Evolutionary conservation across 352 stramenopile species (phyloP), one percentile per base, ranked within the genome.

Genomic region (Ophiocytium majus): DNA sequence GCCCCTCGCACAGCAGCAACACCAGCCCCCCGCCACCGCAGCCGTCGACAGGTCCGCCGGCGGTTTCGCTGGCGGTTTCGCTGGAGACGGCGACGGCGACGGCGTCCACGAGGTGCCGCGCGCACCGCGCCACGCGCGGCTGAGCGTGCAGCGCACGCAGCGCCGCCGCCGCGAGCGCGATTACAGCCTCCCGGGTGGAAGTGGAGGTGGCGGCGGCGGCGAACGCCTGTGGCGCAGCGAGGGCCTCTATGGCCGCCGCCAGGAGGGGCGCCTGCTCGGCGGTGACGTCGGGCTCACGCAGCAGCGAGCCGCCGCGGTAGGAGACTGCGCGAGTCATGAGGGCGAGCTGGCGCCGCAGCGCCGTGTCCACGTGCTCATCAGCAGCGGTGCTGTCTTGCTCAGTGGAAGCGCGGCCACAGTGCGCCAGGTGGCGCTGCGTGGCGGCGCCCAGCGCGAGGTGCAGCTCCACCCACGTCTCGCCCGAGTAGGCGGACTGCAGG

Each of bases 381-480:
- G 10, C 19, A 10, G 64, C 64, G 28, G 28, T 17, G 28, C 5
- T 19, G 28, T 19, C 5, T n/a, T n/a, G 31, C 19, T 63, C 78
- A 82, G 32, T 17, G 28, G 23, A 28, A 71, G 23, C 57, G 5
- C 5, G 5, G 14, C 5, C 35, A 14, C 66, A 78, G 35, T 57
- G 36, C 36, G 76, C 81, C 32, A 63, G 74, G 34, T 88, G 66
- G 33, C 81, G 79, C 50, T 43, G 71, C 32, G 81, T 75, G 17
- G 84, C 84, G 28, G 78, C 63, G 36, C 84, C 84, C 10, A 88
- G 75, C 19, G 79, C 81, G 84, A 82, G 81, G 74, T 88, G 84
- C 49, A 88, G 84, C 76, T 88, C 80, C 36, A 88, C 37, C 84
- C 84, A 88, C 19, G 84, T 37, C 49, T 86, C 84, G 9, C 37